Evolutionary conservation across 257 asterid species (phyloP).

Genomic region (Striga asiatica): DNA sequence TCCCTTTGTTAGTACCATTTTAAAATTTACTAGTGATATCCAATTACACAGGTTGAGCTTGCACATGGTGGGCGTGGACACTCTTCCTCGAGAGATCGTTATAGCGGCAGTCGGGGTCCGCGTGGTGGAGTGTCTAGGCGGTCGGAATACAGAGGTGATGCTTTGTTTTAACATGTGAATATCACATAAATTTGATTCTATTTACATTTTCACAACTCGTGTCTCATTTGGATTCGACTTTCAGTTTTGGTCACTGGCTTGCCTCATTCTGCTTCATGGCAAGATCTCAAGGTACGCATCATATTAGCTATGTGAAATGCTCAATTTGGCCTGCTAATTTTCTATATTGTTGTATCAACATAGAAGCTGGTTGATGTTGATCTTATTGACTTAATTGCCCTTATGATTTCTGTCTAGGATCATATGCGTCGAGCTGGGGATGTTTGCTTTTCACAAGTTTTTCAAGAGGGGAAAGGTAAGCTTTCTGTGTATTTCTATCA

Average conservation of each 20-base stretch:
- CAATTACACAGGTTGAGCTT: slow-evolving; percentile 66
- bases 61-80: slow-evolving; percentile 98
- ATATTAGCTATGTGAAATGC: background rate
- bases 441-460: slow-evolving; percentile 98
- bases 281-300: slow-evolving; percentile 89
- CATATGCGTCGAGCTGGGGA: slow-evolving; percentile 99
- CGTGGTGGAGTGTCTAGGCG: slow-evolving; percentile 95
- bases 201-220: background rate
- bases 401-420: slow-evolving; percentile 44
- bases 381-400: slow-evolving; percentile 9
- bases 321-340: background rate
- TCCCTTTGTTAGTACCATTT: no score
- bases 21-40: background rate
- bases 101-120: slow-evolving; percentile 63
- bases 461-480: slow-evolving; percentile 90
- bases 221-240: slow-evolving; percentile 12
- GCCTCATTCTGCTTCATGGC: slow-evolving; percentile 99
- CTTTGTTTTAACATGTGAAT: slow-evolving; percentile 1
- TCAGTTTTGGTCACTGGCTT: slow-evolving; percentile 75
- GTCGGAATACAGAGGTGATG: slow-evolving; percentile 74
- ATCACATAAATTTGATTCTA: background rate
- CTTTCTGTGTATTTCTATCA: background rate
- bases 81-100: slow-evolving; percentile 66
- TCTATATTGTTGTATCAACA: no score
- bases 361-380: background rate